phyloP scores from a whole-genome alignment of 306 rosid genomes.

The Cicer pinnatifidum region DNA sequence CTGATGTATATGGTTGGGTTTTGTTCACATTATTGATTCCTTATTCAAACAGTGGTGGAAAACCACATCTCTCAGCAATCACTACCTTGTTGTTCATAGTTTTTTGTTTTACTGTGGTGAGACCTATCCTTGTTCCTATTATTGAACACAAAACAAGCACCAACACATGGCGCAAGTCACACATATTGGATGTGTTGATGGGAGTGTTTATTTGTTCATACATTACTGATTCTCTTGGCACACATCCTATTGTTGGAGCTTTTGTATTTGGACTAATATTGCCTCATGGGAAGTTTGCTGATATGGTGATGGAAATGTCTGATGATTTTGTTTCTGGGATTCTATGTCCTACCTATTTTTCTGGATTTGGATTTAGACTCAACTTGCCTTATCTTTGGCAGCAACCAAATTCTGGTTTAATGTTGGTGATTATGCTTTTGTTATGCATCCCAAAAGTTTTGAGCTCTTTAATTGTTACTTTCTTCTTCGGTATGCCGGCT shows the following conservation, averaged over 20 bases:
- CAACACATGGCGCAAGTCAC: slow-evolving; percentile 22
- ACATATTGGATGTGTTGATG: slow-evolving; percentile 9
- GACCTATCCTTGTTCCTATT: slow-evolving; percentile 28
- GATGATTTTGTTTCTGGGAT: slow-evolving; percentile 40
- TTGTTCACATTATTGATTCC: slow-evolving; percentile 36
- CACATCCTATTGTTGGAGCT: slow-evolving; percentile 49
- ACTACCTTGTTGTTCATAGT: slow-evolving; percentile 17
- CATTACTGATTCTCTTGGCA: slow-evolving; percentile 45
- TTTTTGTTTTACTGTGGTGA: slow-evolving; percentile 35
- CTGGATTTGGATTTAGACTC: slow-evolving; percentile 34
- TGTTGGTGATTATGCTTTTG: slow-evolving; percentile 1
- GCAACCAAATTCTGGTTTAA: background rate
- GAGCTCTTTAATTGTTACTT: slow-evolving; percentile 29
- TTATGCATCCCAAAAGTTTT: slow-evolving; percentile 43
- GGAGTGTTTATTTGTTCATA: slow-evolving; percentile 30
- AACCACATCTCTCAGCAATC: background rate
- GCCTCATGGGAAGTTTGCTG: slow-evolving; percentile 37
- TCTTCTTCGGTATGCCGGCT: slow-evolving; percentile 36
- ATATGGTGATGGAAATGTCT: slow-evolving; percentile 3
- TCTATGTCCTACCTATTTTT: slow-evolving; percentile 39
- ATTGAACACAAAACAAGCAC: background rate
- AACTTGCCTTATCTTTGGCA: background rate
- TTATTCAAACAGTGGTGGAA: background rate
- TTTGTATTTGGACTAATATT: slow-evolving; percentile 24
- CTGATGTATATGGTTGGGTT: slow-evolving; percentile 49